Evolutionary conservation across 352 stramenopile species (phyloP).

Genomic region (Globisporangium carolinianum): DNA sequence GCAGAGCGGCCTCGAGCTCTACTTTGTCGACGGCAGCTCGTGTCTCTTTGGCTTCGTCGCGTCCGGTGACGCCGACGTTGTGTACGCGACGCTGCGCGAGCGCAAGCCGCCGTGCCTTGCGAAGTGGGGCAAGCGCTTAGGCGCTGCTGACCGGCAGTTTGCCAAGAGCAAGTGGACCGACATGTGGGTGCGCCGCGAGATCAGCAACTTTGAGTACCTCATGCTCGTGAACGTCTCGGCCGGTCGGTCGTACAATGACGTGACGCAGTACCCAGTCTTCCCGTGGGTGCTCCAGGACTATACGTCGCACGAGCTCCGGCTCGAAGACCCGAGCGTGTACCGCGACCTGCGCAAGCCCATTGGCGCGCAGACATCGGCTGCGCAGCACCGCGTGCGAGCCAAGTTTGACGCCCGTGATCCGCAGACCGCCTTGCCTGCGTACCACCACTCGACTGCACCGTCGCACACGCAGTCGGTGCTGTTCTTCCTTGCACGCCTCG

Average conservation of each 20-base stretch:
- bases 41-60: conserved; percentile 68
- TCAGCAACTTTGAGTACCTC: conserved; percentile 95
- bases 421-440: conserved; percentile 50
- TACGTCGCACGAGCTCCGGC: conserved; percentile 87
- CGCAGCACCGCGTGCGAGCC: conserved; percentile 32
- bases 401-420: conserved; percentile 39
- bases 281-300: conserved; percentile 98
- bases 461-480: conserved; percentile 68
- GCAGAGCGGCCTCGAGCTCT: conserved; percentile 72
- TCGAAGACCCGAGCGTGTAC: conserved; percentile 91
- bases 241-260: conserved; percentile 95
- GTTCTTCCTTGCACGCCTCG: conserved; percentile 66
- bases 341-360: conserved; percentile 97
- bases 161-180: conserved; percentile 80
- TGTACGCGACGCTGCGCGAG: conserved; percentile 72
- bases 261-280: conserved; percentile 98
- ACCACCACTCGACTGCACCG: conserved; percentile 68
- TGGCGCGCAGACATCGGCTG: conserved; percentile 75
- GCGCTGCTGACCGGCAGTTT: conserved; percentile 68
- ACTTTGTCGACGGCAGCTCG: conserved; percentile 82
- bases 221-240: conserved; percentile 95
- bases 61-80: conserved; percentile 60
- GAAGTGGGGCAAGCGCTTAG: conserved; percentile 71
- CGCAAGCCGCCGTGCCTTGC: conserved; percentile 74
- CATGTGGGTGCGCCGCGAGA: conserved; percentile 82